Evolutionary conservation across 2,329 filamentous ascomycete genomes (phyloP).

Genomic region (Beauveria asiatica): DNA sequence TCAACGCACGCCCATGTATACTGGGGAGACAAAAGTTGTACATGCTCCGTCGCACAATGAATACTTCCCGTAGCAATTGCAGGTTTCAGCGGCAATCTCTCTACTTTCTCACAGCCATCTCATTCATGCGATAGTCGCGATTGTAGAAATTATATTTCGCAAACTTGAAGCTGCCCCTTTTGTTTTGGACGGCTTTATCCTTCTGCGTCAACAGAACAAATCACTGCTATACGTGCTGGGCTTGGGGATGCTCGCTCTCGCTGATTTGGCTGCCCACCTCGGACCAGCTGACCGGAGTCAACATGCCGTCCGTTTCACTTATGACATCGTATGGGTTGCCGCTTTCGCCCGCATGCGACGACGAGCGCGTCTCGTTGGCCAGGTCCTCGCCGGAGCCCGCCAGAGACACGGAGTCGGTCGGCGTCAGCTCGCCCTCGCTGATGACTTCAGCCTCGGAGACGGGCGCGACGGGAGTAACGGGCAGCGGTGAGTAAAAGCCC

Average conservation of each 20-base stretch:
- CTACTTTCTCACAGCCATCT: no score
- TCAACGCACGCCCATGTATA: no score
- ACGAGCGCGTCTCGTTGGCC: conserved; percentile 34
- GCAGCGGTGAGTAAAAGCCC: conserved; percentile 54
- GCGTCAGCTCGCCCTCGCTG: conserved; percentile 47
- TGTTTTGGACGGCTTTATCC: no score
- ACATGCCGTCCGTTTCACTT: conserved; percentile 51
- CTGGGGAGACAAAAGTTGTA: no score
- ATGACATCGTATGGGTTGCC: conserved; percentile 43
- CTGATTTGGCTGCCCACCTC: conserved; percentile 57
- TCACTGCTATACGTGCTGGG: background rate
- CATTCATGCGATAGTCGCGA: no score
- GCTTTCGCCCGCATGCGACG: conserved; percentile 28
- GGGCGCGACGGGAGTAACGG: conserved; percentile 38
- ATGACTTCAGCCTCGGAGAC: conserved; percentile 44
- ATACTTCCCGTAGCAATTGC: no score
- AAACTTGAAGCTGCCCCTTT: no score
- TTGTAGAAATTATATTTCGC: no score
- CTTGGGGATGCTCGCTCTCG: conserved; percentile 34
- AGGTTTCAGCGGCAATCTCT: no score
- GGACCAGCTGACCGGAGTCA: conserved; percentile 55
- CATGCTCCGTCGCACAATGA: no score
- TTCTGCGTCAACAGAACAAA: background rate
- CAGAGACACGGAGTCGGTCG: conserved; percentile 49
- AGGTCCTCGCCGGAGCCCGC: conserved; percentile 43